phyloP scores from a whole-genome alignment of 371 early-diverging fungal species.

The Syncephalastrum monosporum region DNA sequence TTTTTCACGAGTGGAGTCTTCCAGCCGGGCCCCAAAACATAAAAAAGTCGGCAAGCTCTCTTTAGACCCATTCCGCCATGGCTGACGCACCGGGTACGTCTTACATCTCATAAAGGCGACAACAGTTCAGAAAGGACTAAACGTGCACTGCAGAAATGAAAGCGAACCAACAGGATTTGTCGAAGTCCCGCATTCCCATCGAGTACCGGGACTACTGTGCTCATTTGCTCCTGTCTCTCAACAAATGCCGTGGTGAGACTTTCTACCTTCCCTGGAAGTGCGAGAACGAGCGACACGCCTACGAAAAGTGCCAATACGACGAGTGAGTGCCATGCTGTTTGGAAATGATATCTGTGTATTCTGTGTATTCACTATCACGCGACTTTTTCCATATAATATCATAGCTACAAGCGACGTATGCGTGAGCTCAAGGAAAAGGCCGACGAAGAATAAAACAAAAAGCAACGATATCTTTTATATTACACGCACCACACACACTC shows the following conservation, averaged over 20 bases:
- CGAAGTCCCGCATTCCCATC: constrained; percentile 80
- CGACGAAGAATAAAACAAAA: constrained; percentile 17
- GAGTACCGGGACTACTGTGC: constrained; percentile 94
- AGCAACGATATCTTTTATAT: not conserved
- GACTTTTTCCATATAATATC: not conserved
- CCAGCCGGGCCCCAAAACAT: too few species aligned
- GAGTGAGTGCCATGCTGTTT: constrained; percentile 63
- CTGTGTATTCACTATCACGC: not conserved
- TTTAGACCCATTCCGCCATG: too few species aligned
- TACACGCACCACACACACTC: not conserved
- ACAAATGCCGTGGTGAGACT: constrained; percentile 86
- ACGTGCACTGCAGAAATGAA: too few species aligned
- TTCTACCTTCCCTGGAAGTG: constrained; percentile 93
- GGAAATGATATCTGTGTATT: not conserved
- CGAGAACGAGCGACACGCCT: constrained; percentile 84
- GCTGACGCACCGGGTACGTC: too few species aligned
- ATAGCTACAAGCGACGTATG: constrained; percentile 24
- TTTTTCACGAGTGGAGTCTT: too few species aligned
- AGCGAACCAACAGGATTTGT: constrained; percentile 86
- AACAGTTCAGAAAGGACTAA: too few species aligned
- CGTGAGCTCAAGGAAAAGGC: constrained; percentile 14
- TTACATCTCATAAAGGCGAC: too few species aligned
- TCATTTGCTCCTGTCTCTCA: constrained; percentile 83
- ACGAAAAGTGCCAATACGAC: constrained; percentile 95
- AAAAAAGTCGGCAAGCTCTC: too few species aligned